phyloP scores from a whole-genome alignment of 768 basidiomycete genomes.

The Leccinum ochraceum region DNA sequence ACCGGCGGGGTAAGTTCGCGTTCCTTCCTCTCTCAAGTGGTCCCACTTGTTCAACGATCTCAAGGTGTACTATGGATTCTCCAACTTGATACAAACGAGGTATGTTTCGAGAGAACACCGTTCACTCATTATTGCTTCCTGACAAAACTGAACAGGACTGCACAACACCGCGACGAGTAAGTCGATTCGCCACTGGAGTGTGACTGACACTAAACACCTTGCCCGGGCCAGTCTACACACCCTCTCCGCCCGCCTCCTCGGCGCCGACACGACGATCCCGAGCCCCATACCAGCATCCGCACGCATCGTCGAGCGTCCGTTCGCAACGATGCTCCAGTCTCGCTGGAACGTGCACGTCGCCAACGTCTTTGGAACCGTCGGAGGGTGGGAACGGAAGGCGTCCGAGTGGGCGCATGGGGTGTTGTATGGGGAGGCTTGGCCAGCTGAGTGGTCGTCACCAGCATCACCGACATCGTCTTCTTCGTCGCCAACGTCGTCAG shows the following conservation, averaged over 20 bases:
- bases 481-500: not conserved
- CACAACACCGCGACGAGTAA: conserved; percentile 56
- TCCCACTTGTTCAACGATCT: not conserved
- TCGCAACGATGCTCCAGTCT: conserved; percentile 49
- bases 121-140: not conserved
- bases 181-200: not conserved
- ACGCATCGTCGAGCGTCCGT: conserved; percentile 49
- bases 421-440: conserved; percentile 41
- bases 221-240: conserved; percentile 38
- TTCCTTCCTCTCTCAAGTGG: not conserved
- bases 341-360: conserved; percentile 33
- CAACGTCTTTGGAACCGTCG: conserved; percentile 42
- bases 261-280: conserved; percentile 46
- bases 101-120: conserved; percentile 27
- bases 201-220: not conserved
- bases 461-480: not conserved
- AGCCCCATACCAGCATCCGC: conserved; percentile 57
- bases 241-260: conserved; percentile 51
- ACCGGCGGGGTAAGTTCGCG: conserved; percentile 51
- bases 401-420: conserved; percentile 47
- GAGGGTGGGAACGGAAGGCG: conserved; percentile 47
- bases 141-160: conserved; percentile 42
- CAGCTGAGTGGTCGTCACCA: not conserved
- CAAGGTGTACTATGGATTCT: conserved; percentile 73
- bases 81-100: conserved; percentile 61